Base-by-base conservation (phyloP, 1,139 yeast genomes). In the Protomyces lactucae-debilis region DNA sequence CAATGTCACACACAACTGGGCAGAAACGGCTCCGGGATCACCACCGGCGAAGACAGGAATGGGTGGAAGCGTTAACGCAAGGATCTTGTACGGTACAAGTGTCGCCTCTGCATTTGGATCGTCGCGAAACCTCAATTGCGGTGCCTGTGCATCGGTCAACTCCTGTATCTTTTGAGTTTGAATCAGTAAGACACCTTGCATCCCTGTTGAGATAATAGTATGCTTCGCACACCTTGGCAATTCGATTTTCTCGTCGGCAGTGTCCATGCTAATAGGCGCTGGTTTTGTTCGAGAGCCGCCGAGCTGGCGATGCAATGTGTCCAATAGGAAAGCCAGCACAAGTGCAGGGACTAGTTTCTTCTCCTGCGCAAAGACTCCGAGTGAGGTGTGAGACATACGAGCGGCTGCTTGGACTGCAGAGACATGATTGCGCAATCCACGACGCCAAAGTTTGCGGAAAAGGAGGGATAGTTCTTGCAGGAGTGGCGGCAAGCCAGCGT, bases 351-450 rank as follows among this genome's bases (percentile, higher is more conserved):
- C 82, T 2, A 74, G 71, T 55, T 77, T 77, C 10, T 70, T 70
- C 14, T 74, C 74, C 0, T 78, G 68, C 1, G 79, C 72, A 70
- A 81, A 82, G 53, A 74, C 72, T 66, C 79, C 80, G 57, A 79
- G 78, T 0, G 86, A 79, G 18, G 72, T 66, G 0, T 74, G 69
- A 0, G 81, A 74, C 1, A 86, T 74, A 64, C 75, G 76, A 68
- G 83, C 85, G 59, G 86, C 73, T 14, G 88, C 75, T 60, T 85
- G 89, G 70, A 83, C 87, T 0, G 91, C 87, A 0, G 93, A 84
- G 1, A 87, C 78, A 71, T 86, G 90, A 2, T 79, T 74, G 67
- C 82, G 82, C 28, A 87, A 76, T 53, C 76, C 75, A 0, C 81
- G 77, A 4, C 86, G 86, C 93, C 93, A 88, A 4, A 86, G 61